Conservation (phyloP, 306 rosid genomes). For the Vigna unguiculata region DNA sequence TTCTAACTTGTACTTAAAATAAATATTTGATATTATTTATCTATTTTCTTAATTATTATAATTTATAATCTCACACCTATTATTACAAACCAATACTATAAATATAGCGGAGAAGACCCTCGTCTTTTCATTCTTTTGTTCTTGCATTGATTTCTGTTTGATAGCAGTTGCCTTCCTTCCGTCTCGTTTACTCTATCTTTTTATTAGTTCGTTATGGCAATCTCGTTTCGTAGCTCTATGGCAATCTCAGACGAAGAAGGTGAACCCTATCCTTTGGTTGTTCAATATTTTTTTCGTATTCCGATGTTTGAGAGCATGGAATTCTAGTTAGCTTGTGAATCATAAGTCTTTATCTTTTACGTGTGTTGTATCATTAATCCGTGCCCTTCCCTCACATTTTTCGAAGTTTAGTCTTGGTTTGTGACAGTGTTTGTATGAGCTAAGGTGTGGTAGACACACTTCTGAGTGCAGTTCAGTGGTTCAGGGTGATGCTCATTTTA, state of each 20-base stretch:
- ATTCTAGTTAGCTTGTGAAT: not conserved
- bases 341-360: not conserved
- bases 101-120: not conserved
- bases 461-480: slow-evolving; percentile 31
- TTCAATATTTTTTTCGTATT: not conserved
- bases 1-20: too few relatives aligned
- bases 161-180: not conserved
- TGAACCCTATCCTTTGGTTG: slow-evolving; percentile 42
- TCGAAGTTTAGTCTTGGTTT: not conserved
- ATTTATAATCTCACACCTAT: too few relatives aligned
- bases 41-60: too few relatives aligned
- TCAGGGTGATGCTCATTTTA: slow-evolving; percentile 1
- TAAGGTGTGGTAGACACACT: not conserved
- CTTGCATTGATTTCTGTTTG: not conserved
- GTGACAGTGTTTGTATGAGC: not conserved
- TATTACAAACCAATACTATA: too few relatives aligned
- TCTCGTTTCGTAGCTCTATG: slow-evolving; percentile 43
- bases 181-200: not conserved
- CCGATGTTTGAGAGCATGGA: not conserved
- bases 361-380: too few relatives aligned
- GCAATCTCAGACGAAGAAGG: slow-evolving; percentile 73
- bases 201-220: not conserved
- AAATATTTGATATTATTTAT: too few relatives aligned
- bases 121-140: not conserved
- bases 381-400: not conserved